These are phyloP conservation scores for Peronospora destructor DNA, from an alignment of 352 stramenopile species.

Conservation along the genomic window DNA sequence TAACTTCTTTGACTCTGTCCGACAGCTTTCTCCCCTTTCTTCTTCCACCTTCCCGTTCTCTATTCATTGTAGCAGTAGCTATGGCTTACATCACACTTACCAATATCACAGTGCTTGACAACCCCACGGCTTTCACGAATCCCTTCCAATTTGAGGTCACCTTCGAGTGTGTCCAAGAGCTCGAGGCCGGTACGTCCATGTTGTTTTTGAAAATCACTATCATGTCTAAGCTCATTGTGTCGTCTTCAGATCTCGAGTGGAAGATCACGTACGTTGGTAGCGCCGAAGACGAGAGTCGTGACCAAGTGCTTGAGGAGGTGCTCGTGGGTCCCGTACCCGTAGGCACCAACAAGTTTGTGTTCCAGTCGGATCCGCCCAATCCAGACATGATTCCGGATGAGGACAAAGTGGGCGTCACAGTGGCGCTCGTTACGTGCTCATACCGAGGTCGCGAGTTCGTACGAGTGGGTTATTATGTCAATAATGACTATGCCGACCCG, in stretches of 20 bases:
- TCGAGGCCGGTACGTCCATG: constrained; percentile 86
- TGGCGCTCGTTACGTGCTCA: constrained; percentile 96
- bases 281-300: constrained; percentile 91
- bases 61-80: neutral
- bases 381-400: constrained; percentile 88
- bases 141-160: constrained; percentile 99
- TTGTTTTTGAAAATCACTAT: neutral
- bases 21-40: constrained; percentile 1
- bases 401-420: constrained; percentile 98
- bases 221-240: constrained; percentile 1
- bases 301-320: constrained; percentile 98
- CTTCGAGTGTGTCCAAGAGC: constrained; percentile 96
- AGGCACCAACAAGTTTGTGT: constrained; percentile 98
- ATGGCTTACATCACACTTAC: constrained; percentile 88
- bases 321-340: constrained; percentile 96
- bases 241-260: constrained; percentile 95
- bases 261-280: constrained; percentile 98
- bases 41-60: constrained; percentile 6
- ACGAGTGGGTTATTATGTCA: constrained; percentile 96
- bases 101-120: constrained; percentile 96
- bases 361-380: constrained; percentile 93
- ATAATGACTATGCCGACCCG: constrained; percentile 96
- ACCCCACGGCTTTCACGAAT: constrained; percentile 96
- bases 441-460: constrained; percentile 98
- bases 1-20: neutral